Conservation (phyloP, 176 grass and related monocot genomes). For the Canna indica region DNA sequence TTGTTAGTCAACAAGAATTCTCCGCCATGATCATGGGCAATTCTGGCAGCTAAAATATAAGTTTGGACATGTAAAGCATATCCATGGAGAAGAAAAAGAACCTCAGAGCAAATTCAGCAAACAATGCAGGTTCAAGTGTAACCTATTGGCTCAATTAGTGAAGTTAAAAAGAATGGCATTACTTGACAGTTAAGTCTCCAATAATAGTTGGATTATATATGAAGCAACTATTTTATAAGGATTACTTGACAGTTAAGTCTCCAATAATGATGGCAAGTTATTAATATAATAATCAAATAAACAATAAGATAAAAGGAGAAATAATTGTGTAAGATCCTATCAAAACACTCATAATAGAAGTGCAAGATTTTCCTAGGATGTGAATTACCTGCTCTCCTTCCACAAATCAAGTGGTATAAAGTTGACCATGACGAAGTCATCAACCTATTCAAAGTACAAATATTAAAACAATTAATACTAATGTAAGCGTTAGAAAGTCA, state of each 20-base stretch:
- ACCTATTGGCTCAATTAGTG: not conserved
- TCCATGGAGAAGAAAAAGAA: not conserved
- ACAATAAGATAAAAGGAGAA: not conserved
- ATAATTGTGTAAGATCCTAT: not conserved
- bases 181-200: too few species aligned
- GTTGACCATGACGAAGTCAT: conserved; percentile 16
- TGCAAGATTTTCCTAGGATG: not conserved
- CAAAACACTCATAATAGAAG: not conserved
- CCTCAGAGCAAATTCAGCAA: not conserved
- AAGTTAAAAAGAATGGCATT: not conserved
- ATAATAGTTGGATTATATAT: too few species aligned
- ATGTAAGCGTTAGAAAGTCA: too few species aligned
- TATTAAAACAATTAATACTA: not conserved
- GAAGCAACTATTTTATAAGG: too few species aligned
- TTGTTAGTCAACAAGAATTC: too few species aligned
- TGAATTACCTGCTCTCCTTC: conserved; percentile 9
- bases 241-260: too few species aligned
- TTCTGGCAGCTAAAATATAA: too few species aligned
- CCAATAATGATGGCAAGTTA: too few species aligned
- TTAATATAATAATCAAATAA: too few species aligned
- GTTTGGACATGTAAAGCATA: not conserved
- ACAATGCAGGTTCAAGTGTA: not conserved
- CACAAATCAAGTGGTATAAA: conserved; percentile 11
- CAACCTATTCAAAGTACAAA: not conserved
- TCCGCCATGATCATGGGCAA: too few species aligned